These are phyloP conservation scores for Anethum foeniculum DNA, from an alignment of 140 eudicot genomes.

Conservation along the genomic window DNA sequence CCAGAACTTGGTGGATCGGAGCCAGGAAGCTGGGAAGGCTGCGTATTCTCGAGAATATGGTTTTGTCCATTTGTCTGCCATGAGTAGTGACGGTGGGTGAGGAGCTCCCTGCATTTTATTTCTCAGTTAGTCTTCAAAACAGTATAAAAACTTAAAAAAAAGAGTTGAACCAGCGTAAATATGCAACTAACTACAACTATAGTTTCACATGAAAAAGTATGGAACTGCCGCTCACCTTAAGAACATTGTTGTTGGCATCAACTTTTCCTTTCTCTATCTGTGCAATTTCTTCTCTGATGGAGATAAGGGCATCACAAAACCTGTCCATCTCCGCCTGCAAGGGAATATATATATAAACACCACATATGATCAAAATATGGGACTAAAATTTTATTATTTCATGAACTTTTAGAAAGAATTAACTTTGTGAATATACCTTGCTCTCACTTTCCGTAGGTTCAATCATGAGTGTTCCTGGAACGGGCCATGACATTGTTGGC, in stretches of 20 bases:
- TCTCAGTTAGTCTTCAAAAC: slow-evolving; percentile 1
- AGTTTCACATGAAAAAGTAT: background rate
- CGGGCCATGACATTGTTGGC: slow-evolving; percentile 99
- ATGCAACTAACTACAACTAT: background rate
- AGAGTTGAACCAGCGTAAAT: background rate
- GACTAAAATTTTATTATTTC: background rate
- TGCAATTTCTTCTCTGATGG: slow-evolving; percentile 82
- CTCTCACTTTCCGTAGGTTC: slow-evolving; percentile 99
- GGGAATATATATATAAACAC: background rate
- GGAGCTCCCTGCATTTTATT: slow-evolving; percentile 73
- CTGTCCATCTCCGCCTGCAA: slow-evolving; percentile 93
- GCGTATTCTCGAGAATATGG: slow-evolving; percentile 97
- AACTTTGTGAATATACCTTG: slow-evolving; percentile 45
- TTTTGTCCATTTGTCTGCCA: slow-evolving; percentile 88
- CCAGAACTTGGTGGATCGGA: slow-evolving; percentile 90
- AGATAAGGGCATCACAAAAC: slow-evolving; percentile 88
- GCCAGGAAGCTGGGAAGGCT: slow-evolving; percentile 96
- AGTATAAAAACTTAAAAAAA: background rate
- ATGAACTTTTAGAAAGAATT: background rate
- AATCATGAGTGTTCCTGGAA: slow-evolving; percentile 97
- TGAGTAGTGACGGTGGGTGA: slow-evolving; percentile 85
- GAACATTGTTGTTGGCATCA: slow-evolving; percentile 72
- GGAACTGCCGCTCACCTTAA: slow-evolving; percentile 50
- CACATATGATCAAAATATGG: slow-evolving; percentile 10
- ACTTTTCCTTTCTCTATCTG: slow-evolving; percentile 85